phyloP scores from a whole-genome alignment of 352 stramenopile genomes.

The Aphanomyces astaci region DNA sequence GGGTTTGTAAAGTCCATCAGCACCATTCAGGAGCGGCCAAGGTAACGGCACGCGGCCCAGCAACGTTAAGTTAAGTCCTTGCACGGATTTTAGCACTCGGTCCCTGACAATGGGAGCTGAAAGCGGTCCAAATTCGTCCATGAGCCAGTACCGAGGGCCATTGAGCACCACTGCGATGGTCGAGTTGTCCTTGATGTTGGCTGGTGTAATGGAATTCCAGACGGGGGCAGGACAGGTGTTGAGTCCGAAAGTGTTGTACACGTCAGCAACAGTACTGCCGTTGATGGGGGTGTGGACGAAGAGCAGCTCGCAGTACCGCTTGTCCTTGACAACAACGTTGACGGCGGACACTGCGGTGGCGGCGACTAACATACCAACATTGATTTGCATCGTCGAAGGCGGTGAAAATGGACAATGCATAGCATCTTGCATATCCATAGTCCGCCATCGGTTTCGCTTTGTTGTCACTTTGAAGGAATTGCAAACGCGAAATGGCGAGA shows the following conservation, averaged over 20 bases:
- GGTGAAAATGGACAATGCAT: conserved; percentile 27
- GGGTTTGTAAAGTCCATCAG: neutral
- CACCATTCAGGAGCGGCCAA: neutral
- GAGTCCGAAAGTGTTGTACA: neutral
- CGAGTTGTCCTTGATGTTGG: neutral
- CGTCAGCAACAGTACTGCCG: neutral
- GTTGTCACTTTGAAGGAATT: too few relatives aligned
- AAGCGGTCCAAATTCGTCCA: neutral
- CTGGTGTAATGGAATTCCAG: conserved; percentile 1
- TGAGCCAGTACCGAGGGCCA: neutral
- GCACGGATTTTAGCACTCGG: neutral
- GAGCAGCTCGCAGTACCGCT: conserved; percentile 4
- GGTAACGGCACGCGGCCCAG: neutral
- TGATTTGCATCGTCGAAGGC: neutral
- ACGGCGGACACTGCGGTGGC: neutral
- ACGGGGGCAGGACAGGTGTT: neutral
- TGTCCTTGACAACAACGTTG: neutral
- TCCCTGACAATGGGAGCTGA: neutral
- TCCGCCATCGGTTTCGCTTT: too few relatives aligned
- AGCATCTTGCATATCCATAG: conserved; percentile 71
- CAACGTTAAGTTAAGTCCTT: conserved; percentile 4
- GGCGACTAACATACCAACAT: neutral
- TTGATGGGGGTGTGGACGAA: neutral
- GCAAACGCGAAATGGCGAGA: too few relatives aligned
- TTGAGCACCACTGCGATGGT: neutral